phyloP scores from a whole-genome alignment of 1,139 yeast species.

The Arxiozyma slooffiae region DNA sequence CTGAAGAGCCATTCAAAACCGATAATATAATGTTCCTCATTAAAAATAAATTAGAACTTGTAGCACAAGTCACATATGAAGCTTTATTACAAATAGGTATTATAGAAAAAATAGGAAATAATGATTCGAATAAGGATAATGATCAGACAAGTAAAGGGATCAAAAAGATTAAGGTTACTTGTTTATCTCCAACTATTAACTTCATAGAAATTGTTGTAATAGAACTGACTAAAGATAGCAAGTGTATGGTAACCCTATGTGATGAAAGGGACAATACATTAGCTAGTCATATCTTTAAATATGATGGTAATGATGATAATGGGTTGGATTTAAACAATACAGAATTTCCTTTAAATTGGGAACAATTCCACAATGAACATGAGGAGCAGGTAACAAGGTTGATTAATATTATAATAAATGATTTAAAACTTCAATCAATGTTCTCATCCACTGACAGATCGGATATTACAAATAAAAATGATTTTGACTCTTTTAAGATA shows the following conservation, averaged over 20 bases:
- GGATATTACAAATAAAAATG: background rate
- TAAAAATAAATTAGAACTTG: background rate
- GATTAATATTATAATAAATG: background rate
- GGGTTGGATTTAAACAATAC: background rate
- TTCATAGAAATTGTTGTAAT: background rate
- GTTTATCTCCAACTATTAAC: background rate
- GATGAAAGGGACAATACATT: background rate
- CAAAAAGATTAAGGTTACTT: background rate
- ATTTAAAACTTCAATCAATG: background rate
- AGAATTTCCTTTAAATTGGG: constrained; percentile 3
- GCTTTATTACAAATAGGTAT: background rate
- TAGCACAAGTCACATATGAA: background rate
- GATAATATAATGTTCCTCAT: background rate
- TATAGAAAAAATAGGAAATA: background rate
- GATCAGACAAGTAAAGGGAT: background rate
- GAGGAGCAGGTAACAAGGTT: background rate
- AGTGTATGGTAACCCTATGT: constrained; percentile 5
- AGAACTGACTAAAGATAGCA: background rate
- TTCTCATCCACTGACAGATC: background rate
- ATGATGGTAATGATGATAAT: background rate
- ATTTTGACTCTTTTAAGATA: background rate
- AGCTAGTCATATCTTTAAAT: background rate
- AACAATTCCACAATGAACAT: background rate
- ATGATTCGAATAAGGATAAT: background rate
- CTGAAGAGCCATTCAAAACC: background rate